A percentile compares a stretch with the other conserved stretches of the same genome.
These are phyloP conservation scores for Leccinum longicurvipes DNA, from an alignment of 768 basidiomycete species.

Conservation along the genomic window DNA sequence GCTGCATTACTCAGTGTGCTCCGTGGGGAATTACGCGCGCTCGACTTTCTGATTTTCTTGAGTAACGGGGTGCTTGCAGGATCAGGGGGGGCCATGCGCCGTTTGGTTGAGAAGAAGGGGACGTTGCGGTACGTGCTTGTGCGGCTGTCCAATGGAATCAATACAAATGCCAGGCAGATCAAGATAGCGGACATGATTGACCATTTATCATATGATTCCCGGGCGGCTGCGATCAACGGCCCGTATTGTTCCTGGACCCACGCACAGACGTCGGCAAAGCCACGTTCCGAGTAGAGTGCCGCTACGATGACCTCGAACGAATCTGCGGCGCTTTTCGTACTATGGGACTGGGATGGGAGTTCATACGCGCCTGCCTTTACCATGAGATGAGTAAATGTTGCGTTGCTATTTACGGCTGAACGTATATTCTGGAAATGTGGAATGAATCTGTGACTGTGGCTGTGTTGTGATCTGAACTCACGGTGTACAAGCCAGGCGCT, in stretches of 20 bases:
- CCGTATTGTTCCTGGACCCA: constrained; percentile 40
- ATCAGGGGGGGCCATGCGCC: constrained; percentile 3
- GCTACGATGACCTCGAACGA: constrained; percentile 47
- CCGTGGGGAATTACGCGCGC: constrained; percentile 12
- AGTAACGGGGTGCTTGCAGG: constrained; percentile 5
- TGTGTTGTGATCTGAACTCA: constrained; percentile 12
- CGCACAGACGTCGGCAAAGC: constrained; percentile 34
- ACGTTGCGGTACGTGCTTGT: not conserved
- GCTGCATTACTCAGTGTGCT: constrained; percentile 20
- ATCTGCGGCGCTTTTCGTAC: constrained; percentile 42
- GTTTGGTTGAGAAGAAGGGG: constrained; percentile 13
- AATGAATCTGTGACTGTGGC: not conserved
- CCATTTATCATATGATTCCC: constrained; percentile 28
- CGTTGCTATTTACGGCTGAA: constrained; percentile 31
- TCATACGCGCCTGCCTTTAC: constrained; percentile 30
- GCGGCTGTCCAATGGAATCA: constrained; percentile 15
- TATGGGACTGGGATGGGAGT: constrained; percentile 17
- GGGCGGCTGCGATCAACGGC: constrained; percentile 35
- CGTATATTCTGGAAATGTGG: constrained; percentile 20
- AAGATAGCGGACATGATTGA: constrained; percentile 7
- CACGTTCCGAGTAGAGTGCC: constrained; percentile 40
- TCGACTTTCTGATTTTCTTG: constrained; percentile 22
- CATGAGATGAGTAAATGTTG: constrained; percentile 39
- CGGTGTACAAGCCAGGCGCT: constrained; percentile 35
- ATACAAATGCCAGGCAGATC: not conserved